phyloP scores from a whole-genome alignment of 2,329 filamentous ascomycete species.

The Pseudogymnoascus sp. region DNA sequence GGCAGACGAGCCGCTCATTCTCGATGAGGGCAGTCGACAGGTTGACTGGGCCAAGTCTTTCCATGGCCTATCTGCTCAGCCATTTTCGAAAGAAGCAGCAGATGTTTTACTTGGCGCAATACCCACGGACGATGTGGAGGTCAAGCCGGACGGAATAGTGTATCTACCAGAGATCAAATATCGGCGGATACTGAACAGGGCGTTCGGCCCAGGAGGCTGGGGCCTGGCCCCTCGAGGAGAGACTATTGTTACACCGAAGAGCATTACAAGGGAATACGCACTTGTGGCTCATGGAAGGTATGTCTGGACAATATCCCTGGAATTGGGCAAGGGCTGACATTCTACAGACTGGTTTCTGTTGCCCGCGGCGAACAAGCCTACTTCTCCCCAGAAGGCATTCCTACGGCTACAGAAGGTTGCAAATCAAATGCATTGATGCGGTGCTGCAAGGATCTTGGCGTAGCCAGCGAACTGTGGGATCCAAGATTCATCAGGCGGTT shows the following conservation, averaged over 20 bases:
- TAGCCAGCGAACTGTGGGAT: conserved; percentile 95
- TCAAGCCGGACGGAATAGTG: conserved; percentile 94
- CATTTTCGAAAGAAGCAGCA: conserved; percentile 56
- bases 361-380: conserved; percentile 92
- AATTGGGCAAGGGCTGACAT: neutral
- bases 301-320: conserved; percentile 25
- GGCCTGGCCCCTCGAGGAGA: conserved; percentile 82
- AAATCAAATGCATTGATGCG: conserved; percentile 97
- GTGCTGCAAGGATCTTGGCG: conserved; percentile 94
- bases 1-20: conserved; percentile 38
- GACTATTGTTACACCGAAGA: conserved; percentile 46
- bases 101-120: conserved; percentile 56
- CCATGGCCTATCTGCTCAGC: conserved; percentile 54
- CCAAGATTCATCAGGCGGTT: conserved; percentile 81
- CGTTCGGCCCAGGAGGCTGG: conserved; percentile 94
- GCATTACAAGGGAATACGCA: conserved; percentile 85
- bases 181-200: conserved; percentile 75
- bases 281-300: conserved; percentile 82
- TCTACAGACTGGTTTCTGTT: conserved; percentile 74
- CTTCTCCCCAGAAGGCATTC: conserved; percentile 81
- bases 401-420: conserved; percentile 90
- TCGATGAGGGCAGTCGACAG: conserved; percentile 40
- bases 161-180: conserved; percentile 99
- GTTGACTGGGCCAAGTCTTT: conserved; percentile 70
- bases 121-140: conserved; percentile 71